Evolutionary conservation across 768 basidiomycete genomes (phyloP).

Genomic region (Mycena venus): DNA sequence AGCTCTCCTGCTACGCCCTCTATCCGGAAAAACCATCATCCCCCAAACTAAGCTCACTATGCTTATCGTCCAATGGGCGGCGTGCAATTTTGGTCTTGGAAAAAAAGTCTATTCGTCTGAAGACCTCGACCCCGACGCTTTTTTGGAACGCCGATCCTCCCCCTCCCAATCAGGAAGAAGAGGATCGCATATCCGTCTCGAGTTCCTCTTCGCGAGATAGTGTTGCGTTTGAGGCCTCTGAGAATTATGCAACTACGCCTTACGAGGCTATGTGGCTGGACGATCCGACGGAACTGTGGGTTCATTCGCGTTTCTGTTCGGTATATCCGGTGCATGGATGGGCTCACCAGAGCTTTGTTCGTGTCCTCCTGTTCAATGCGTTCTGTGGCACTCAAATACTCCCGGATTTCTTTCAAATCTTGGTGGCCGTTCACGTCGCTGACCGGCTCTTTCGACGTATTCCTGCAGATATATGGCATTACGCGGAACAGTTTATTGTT

Average conservation of each 20-base stretch:
- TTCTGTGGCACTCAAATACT: slow-evolving; percentile 23
- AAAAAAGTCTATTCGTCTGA: slow-evolving; percentile 36
- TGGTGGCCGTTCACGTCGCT: slow-evolving; percentile 17
- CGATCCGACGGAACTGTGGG: slow-evolving; percentile 30
- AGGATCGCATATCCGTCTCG: slow-evolving; percentile 4
- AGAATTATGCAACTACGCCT: not conserved
- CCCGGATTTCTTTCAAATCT: slow-evolving; percentile 11
- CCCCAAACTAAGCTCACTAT: slow-evolving; percentile 38
- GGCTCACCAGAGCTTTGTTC: slow-evolving; percentile 33
- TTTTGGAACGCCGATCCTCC: slow-evolving; percentile 40
- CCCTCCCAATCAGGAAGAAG: not conserved
- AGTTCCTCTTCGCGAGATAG: not conserved
- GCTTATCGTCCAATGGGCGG: slow-evolving; percentile 36
- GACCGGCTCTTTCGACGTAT: not conserved
- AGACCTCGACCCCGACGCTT: slow-evolving; percentile 31
- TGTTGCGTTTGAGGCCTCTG: not conserved
- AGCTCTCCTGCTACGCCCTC: slow-evolving; percentile 24
- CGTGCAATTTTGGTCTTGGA: slow-evolving; percentile 37
- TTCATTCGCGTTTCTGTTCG: slow-evolving; percentile 36
- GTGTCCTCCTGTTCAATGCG: slow-evolving; percentile 32
- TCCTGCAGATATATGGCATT: not conserved
- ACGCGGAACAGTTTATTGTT: not conserved
- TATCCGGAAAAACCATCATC: slow-evolving; percentile 28
- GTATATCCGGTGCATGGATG: slow-evolving; percentile 31
- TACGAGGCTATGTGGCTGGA: slow-evolving; percentile 26